Evolutionary conservation across 148 eudicot genomes (phyloP).

Genomic region (Suaeda aralocaspica): DNA sequence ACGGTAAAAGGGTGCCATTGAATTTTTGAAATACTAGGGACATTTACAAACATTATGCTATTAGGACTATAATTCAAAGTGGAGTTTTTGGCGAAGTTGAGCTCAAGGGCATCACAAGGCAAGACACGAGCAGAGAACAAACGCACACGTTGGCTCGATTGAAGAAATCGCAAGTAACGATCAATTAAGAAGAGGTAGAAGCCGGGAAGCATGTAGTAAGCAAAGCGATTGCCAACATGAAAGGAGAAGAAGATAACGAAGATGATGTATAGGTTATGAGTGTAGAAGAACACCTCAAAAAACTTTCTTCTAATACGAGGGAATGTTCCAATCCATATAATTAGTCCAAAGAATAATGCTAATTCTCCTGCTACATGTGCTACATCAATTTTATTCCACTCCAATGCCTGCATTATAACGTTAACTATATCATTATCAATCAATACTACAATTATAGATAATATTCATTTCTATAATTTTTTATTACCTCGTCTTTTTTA

Average conservation of each 20-base stretch:
- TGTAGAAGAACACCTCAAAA: conserved; percentile 54
- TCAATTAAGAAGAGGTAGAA: conserved; percentile 50
- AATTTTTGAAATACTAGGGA: conserved; percentile 74
- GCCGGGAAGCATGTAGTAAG: conserved; percentile 50
- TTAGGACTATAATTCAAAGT: conserved; percentile 72
- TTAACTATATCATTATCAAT: too few species aligned
- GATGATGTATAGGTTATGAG: conserved; percentile 49
- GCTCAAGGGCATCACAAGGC: conserved; percentile 61
- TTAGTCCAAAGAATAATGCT: conserved; percentile 35
- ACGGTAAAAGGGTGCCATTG: conserved; percentile 97
- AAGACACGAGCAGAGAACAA: conserved; percentile 47
- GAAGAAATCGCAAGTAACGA: conserved; percentile 47
- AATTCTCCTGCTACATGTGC: conserved; percentile 51
- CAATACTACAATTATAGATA: too few species aligned
- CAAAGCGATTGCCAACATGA: conserved; percentile 42
- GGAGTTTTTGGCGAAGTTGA: conserved; percentile 67
- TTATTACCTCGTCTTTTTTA: too few species aligned
- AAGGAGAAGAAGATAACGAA: conserved; percentile 43
- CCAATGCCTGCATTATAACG: conserved; percentile 28
- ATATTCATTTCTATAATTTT: too few species aligned
- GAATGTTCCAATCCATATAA: conserved; percentile 40
- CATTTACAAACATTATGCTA: conserved; percentile 67
- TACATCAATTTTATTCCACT: conserved; percentile 41
- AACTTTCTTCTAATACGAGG: conserved; percentile 38
- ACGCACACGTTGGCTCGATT: conserved; percentile 39